Conservation (phyloP, 2,329 filamentous ascomycete species). For the Cytospora piceae region DNA sequence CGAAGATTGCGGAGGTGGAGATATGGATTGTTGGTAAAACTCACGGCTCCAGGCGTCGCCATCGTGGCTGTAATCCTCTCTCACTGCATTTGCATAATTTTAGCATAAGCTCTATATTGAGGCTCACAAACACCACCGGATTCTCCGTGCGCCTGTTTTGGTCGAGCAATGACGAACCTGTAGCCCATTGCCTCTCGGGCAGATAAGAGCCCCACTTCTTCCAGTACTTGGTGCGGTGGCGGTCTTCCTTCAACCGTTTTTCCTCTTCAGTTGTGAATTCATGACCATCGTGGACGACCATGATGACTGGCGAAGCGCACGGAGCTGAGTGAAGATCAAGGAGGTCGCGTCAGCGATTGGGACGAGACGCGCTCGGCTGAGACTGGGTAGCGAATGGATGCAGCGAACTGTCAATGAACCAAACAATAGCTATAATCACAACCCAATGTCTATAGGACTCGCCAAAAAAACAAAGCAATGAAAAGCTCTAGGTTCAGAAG, state of each 20-base stretch:
- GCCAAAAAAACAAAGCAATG: not conserved
- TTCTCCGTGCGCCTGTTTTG: constrained; percentile 19
- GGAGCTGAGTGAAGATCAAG: not conserved
- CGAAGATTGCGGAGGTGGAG: constrained; percentile 28
- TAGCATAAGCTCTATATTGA: constrained; percentile 9
- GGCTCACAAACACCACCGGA: not conserved
- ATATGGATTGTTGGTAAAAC: constrained; percentile 43
- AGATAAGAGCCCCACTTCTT: constrained; percentile 98
- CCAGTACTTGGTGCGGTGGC: constrained; percentile 86
- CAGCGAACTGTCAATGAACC: not conserved
- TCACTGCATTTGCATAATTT: constrained; percentile 56
- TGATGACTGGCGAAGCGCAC: constrained; percentile 44
- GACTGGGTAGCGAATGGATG: not conserved
- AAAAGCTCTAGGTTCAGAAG: not conserved
- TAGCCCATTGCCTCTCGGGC: constrained; percentile 93
- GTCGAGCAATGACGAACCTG: constrained; percentile 59
- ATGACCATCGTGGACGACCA: constrained; percentile 89
- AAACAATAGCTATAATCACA: not conserved
- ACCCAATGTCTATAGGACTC: not conserved
- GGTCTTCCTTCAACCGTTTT: constrained; percentile 84
- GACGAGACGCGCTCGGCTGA: not conserved
- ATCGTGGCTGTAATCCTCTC: constrained; percentile 88
- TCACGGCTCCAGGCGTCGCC: constrained; percentile 95
- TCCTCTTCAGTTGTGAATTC: constrained; percentile 90
- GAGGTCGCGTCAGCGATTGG: not conserved